Evolutionary conservation across 2,329 filamentous ascomycete genomes (phyloP), one percentile per base, ranked within the genome.

Genomic region (Chrysoporthe austroafricana): DNA sequence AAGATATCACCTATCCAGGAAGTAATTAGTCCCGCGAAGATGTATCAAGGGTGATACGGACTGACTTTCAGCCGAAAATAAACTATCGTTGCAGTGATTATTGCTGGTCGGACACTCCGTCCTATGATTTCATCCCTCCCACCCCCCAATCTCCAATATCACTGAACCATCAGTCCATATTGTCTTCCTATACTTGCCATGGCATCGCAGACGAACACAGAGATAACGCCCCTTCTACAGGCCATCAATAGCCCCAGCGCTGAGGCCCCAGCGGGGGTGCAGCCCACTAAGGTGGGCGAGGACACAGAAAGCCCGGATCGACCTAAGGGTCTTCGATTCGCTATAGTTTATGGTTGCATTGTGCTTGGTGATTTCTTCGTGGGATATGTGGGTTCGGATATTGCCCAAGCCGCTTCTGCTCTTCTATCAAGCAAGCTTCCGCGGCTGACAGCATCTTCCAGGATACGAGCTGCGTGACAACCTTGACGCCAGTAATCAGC

Each of bases 381-480:
- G 9, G 61, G 61, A 26, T 63, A 63, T 57, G 62, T 56, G 21
- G 56, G 62, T 63, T 42, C 14, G 3, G 7, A 50, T 2, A 14
- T 16, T 5, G 18, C 3, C 9, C 26, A 39, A 9, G 3, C 44
- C 32, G 21, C 8, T 32, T 18, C 18, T 3, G 26, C 11, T 48
- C 44, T 8, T n/a, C 3, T 3, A 52, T 1, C 21, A 3, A 26
- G n/a, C 26, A 13, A 21, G 4, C 21, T 52, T 52, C 13, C 21
- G 13, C 36, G 36, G 36, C 60, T 13, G 32, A 36, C 60, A n/a
- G 14, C 4, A 21, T 46, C 26, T 39, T n/a, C 18, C 43, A 62
- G 50, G 62, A 57, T 39, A 46, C 50, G 50, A 63, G 62, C 50
- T 63, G 62, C 39, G 50, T 63, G 62, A 56, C 62, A 7, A 63